Percentiles rank a stretch among this genome's conserved stretches.
These are phyloP conservation scores for Diplogelasinospora grovesii DNA, from an alignment of 495 filamentous ascomycete species.

Conservation along the genomic window DNA sequence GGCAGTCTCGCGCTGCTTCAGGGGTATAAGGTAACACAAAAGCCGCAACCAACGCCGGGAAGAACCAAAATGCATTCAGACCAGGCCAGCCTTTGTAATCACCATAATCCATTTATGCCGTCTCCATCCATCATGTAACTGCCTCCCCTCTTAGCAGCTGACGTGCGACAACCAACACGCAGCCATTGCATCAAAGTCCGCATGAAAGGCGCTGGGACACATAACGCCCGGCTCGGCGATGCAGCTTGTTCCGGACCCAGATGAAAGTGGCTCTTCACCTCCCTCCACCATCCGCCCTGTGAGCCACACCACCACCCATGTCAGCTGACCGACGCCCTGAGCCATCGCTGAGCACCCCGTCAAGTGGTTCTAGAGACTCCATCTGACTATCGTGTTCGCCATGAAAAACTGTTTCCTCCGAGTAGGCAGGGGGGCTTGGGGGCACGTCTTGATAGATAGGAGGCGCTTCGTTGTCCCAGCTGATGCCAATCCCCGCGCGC, in stretches of 20 bases:
- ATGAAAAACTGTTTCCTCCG: constrained; percentile 14
- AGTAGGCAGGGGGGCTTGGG: constrained; percentile 74
- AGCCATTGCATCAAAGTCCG: no score
- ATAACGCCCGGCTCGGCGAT: no score
- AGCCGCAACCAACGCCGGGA: background rate
- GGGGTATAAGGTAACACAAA: constrained; percentile 1
- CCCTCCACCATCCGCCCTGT: constrained; percentile 7
- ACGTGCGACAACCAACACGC: no score
- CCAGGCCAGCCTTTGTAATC: no score
- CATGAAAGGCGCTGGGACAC: no score
- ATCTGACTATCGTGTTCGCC: constrained; percentile 15
- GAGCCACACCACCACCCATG: no score
- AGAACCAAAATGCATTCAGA: background rate
- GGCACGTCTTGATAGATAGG: constrained; percentile 95
- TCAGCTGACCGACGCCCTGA: background rate
- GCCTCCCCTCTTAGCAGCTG: no score
- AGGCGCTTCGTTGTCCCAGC: constrained; percentile 95
- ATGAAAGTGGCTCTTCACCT: constrained; percentile 14
- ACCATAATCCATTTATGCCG: no score
- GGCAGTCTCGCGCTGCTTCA: no score
- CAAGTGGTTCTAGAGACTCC: constrained; percentile 23
- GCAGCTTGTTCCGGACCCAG: constrained; percentile 6
- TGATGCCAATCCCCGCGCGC: constrained; percentile 79
- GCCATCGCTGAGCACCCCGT: constrained; percentile 1
- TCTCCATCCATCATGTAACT: no score